Base-by-base conservation (phyloP, 1,284 basidiomycete genomes). In the Termitomyces sp. region DNA sequence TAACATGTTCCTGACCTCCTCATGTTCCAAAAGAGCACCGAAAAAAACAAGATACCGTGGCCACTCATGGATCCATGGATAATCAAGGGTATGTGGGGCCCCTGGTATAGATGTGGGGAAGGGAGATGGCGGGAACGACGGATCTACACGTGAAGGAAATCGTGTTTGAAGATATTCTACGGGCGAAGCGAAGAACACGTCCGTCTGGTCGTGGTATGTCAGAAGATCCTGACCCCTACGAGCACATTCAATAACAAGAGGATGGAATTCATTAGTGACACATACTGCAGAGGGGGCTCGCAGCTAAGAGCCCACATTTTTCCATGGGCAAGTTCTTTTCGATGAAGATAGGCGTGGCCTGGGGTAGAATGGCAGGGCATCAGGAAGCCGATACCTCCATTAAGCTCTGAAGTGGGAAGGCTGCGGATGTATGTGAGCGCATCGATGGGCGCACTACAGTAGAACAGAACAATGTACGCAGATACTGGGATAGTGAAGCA, bases 361-460 rank as follows among this genome's bases (percentile, higher is more conserved):
- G 96, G 96, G 0, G 90, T 94, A n/a, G 94, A 97, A 72, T 99
- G 97, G 62, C 97, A 99, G 2, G 97, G 97, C 91, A 94, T 96
- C 17, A 98, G 72, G 58, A 93, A 87, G 1, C 90, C 94, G 13
- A 97, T 71, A 7, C 84, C 83, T 5, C 70, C 73, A 28, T 65
- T 58, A 3, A 85, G 67, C n/a, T 81, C 73, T 17, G 73, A 62
- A 19, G 69, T 55, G 1, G 83, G 78, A 28, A 86, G 71, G 24
- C 69, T 65, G 36, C 81, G 78, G 50, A 92, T 70, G 64, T 83
- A 86, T 5, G 80, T 72, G 65, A 90, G 79, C 17, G 92, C 89
- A 41, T 75, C 74, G 50, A 94, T 82, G 58, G 95, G 94, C 6
- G 84, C 92, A 40, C 79, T 78, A 52, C 85, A 86, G 67, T 97